A percentile compares a stretch with the other conserved stretches of the same genome.
Conservation (phyloP, 306 rosid genomes). For the Mucuna pruriens region DNA sequence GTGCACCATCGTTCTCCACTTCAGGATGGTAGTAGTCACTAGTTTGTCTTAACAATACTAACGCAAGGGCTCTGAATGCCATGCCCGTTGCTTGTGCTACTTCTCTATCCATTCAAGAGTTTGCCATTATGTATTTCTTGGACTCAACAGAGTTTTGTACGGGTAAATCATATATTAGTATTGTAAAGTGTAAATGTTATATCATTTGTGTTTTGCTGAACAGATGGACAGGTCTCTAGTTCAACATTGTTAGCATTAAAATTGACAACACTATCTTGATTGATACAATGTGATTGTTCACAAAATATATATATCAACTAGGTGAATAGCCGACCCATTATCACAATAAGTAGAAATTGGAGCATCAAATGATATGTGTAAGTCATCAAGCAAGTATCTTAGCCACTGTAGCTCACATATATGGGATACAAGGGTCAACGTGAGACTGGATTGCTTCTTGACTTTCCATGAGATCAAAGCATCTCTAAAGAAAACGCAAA, state of each 20-base stretch:
- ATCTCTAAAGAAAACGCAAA: no score
- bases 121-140: constrained; percentile 17
- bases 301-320: neutral
- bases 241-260: neutral
- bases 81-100: neutral
- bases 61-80: neutral
- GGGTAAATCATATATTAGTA: neutral
- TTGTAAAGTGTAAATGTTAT: constrained; percentile 1
- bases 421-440: no score
- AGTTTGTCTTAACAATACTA: neutral
- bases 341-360: no score
- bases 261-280: neutral
- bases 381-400: no score
- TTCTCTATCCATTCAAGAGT: neutral
- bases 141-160: constrained; percentile 28
- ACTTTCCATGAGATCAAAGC: no score
- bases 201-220: neutral
- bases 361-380: no score
- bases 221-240: neutral
- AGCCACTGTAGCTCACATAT: no score
- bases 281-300: neutral
- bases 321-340: no score
- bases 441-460: no score
- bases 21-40: constrained; percentile 21
- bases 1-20: constrained; percentile 65